These are phyloP conservation scores for Lumnitzera racemosa DNA, from an alignment of 345 rosid genomes.

Conservation along the genomic window DNA sequence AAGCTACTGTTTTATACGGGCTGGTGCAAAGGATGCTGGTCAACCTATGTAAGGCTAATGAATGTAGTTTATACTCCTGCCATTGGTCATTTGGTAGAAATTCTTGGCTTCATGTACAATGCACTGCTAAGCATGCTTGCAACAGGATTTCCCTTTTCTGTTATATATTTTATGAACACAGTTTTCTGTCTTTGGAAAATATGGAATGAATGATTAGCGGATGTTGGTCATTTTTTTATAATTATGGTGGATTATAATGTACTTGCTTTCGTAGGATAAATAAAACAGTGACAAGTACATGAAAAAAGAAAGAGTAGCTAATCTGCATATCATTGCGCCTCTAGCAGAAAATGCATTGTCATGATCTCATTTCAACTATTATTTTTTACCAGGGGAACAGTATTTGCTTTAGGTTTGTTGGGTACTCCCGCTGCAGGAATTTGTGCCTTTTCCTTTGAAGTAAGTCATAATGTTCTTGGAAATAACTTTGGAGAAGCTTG, in stretches of 20 bases:
- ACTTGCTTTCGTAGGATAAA: no score
- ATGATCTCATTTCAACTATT: background rate
- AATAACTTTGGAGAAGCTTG: background rate
- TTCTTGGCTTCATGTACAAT: background rate
- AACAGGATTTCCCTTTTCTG: background rate
- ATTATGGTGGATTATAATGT: no score
- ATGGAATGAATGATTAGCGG: no score
- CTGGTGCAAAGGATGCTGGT: slow-evolving; percentile 78
- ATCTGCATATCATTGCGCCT: background rate
- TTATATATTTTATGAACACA: no score
- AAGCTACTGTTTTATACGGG: slow-evolving; percentile 68
- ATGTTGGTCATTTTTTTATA: no score
- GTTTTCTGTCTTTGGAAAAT: no score
- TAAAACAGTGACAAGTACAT: no score
- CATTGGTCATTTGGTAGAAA: background rate
- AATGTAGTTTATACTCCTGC: background rate
- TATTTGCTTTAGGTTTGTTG: slow-evolving; percentile 66
- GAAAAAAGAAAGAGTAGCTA: no score
- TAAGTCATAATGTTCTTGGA: slow-evolving; percentile 12
- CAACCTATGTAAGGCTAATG: slow-evolving; percentile 69
- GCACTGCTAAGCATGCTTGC: no score
- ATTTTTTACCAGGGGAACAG: slow-evolving; percentile 51
- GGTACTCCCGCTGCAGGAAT: slow-evolving; percentile 72
- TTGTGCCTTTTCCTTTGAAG: slow-evolving; percentile 67
- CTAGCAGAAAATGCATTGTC: background rate